These are phyloP conservation scores for Stephanodiscus minutulus DNA, from an alignment of 108 stramenopile species.

Conservation along the genomic window DNA sequence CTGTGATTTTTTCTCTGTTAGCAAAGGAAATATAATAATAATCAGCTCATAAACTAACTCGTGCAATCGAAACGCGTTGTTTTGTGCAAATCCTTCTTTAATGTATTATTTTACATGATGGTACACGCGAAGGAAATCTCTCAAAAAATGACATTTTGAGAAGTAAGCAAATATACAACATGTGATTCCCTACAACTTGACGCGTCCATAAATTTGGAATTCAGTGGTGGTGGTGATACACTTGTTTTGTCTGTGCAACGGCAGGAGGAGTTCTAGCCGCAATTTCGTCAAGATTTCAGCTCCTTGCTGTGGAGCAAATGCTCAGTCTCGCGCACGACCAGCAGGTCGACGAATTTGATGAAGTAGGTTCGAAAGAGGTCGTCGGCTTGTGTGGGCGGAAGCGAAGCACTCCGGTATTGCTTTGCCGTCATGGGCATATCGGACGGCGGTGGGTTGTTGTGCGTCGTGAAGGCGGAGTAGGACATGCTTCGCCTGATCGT, in stretches of 20 bases:
- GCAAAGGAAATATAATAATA: too few relatives aligned
- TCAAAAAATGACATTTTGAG: too few relatives aligned
- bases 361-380: constrained; percentile 72
- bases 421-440: constrained; percentile 13
- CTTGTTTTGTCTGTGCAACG: neutral
- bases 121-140: neutral
- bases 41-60: too few relatives aligned
- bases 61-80: neutral
- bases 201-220: neutral
- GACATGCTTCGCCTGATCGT: constrained; percentile 48
- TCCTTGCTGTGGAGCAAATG: constrained; percentile 36
- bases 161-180: neutral
- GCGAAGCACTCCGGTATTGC: constrained; percentile 4
- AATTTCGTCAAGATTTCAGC: neutral
- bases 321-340: constrained; percentile 74
- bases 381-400: constrained; percentile 43
- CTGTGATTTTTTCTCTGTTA: too few relatives aligned
- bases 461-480: constrained; percentile 64
- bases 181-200: neutral
- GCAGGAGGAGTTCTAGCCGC: neutral
- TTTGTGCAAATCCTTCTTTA: neutral
- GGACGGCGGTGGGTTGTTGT: constrained; percentile 12
- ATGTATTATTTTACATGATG: constrained; percentile 2
- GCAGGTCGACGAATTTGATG: constrained; percentile 75
- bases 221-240: neutral